Percentiles rank a stretch among this genome's conserved stretches.
Evolutionary conservation across 106 monocot species (phyloP).

Genomic region (Narthecium ossifragum): DNA sequence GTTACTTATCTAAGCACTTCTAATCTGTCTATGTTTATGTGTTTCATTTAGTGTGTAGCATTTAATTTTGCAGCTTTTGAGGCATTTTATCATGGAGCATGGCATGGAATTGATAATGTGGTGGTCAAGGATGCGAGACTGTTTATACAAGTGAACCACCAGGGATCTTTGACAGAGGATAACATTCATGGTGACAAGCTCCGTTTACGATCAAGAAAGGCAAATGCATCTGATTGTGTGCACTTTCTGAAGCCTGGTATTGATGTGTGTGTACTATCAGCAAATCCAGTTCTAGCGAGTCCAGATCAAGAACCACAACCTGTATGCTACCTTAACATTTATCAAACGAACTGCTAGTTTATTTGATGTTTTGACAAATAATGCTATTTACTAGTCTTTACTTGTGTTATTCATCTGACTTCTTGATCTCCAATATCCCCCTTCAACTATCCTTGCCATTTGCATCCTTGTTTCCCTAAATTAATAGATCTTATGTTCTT

Average conservation of each 20-base stretch:
- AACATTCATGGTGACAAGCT: slow-evolving; percentile 31
- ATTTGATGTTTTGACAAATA: background rate
- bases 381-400: background rate
- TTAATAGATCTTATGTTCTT: too few species aligned
- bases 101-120: slow-evolving; percentile 41
- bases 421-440: too few species aligned
- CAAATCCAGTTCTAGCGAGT: slow-evolving; percentile 22
- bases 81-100: slow-evolving; percentile 52
- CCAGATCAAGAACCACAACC: slow-evolving; percentile 14
- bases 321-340: slow-evolving; percentile 23
- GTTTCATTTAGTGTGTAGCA: background rate
- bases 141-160: slow-evolving; percentile 9
- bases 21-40: background rate
- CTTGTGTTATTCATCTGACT: background rate
- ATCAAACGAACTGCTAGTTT: background rate
- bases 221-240: slow-evolving; percentile 39
- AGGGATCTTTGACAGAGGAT: slow-evolving; percentile 18
- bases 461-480: too few species aligned
- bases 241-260: slow-evolving; percentile 34
- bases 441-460: too few species aligned
- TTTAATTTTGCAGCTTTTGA: slow-evolving; percentile 59
- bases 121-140: slow-evolving; percentile 39
- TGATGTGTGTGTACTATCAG: slow-evolving; percentile 57
- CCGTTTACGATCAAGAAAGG: slow-evolving; percentile 57
- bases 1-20: background rate